Evolutionary conservation across 768 basidiomycete genomes (phyloP), one percentile per base, ranked within the genome.

Genomic region (Ramaria sp.): DNA sequence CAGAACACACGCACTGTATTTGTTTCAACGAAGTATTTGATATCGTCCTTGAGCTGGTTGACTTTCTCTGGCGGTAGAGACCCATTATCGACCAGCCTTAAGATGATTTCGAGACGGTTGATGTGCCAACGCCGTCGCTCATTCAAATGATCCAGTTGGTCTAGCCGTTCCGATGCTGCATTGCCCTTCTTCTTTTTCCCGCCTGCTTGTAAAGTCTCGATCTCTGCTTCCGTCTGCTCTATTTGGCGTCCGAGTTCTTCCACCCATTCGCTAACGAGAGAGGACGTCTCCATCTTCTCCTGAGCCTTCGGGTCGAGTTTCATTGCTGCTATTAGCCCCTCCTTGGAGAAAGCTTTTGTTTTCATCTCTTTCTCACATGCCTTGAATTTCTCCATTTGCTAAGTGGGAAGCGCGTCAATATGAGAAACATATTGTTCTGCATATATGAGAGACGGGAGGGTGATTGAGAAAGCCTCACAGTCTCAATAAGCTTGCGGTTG

Each of bases 371-470:
- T 99, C 74, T 99, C 96, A 71, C 94, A 93, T 22, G 95, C 95
- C 65, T 99, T 99, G 81, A 99, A 99, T 67, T 92, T 94, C 74
- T 99, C 96, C 96, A 99, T 99, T 98, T 98, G 96, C 96, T 98
- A 69, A 44, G 39, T 32, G 28, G 44, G 55, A 57, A 56, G 66
- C 55, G 56, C 51, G 55, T 63, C 57, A 61, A 57, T 44, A 61
- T 59, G 43, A 28, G 48, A 16, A 20, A 44, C 13, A 30, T 15
- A 18, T 44, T 42, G 30, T 10, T 10, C 10, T 34, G 32, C 32
- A 34, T 20, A 56, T 48, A 25, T 53, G 30, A 32, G 30, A 32
- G 48, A 41, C 39, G 28, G 25, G 28, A 44, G 48, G 32, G 30
- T 37, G 30, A 50, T 15, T 50, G 39, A 30, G 22, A 56, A 45